Conservation (phyloP, 2,329 filamentous ascomycete genomes). For the Sporothrix sp. region DNA sequence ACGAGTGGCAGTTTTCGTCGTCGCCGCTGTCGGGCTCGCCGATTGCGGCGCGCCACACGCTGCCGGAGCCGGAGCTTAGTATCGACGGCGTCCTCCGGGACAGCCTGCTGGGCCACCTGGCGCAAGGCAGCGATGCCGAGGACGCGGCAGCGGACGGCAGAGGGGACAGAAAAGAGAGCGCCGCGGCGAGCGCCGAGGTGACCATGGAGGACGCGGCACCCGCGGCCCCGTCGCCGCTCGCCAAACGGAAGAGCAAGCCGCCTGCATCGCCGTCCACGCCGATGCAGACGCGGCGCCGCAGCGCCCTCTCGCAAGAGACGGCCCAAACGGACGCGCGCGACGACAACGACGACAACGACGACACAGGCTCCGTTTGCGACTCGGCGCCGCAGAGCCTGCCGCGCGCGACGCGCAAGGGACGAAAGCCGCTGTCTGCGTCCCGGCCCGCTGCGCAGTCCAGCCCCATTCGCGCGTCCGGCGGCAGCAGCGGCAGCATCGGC, state of each 20-base stretch:
- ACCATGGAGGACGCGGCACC: conserved; percentile 6
- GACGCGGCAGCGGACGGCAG: not conserved
- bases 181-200: not conserved
- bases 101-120: not conserved
- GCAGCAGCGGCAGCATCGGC: too few species aligned
- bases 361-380: too few species aligned
- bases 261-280: conserved; percentile 6
- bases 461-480: conserved; percentile 2
- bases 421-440: not conserved
- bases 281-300: conserved; percentile 9
- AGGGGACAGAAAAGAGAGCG: not conserved
- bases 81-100: conserved; percentile 18
- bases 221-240: conserved; percentile 1
- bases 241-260: not conserved
- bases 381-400: conserved; percentile 5
- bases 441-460: conserved; percentile 12
- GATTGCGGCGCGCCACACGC: conserved; percentile 24
- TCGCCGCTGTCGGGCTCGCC: conserved; percentile 47
- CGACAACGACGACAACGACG: not conserved
- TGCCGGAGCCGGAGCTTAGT: conserved; percentile 17
- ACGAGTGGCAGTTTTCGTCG: conserved; percentile 45
- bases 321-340: not conserved
- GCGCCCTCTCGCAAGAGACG: conserved; percentile 3
- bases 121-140: too few species aligned
- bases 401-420: not conserved